A percentile compares a stretch with the other conserved stretches of the same genome.
Evolutionary conservation across 208 protist species (phyloP).

Genomic region (Leishmania tropica): DNA sequence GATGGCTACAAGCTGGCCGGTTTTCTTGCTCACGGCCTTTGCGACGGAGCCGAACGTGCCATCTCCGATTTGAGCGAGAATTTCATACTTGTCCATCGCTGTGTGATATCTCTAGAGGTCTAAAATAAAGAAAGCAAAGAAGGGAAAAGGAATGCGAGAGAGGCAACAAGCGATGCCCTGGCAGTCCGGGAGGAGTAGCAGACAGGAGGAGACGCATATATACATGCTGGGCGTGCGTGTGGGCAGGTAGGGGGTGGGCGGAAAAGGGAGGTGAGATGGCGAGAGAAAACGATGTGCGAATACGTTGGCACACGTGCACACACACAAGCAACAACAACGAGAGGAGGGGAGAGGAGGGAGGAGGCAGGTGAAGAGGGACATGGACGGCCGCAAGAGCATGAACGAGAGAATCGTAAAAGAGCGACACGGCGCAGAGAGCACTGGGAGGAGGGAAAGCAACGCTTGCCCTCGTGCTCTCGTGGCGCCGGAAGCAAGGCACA

Average conservation of each 20-base stretch:
- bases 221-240: constrained; percentile 1
- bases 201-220: neutral
- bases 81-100: constrained; percentile 95
- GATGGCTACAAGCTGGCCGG: constrained; percentile 96
- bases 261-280: neutral
- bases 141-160: neutral
- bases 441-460: neutral
- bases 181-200: neutral
- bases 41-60: constrained; percentile 96
- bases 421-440: neutral
- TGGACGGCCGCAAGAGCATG: neutral
- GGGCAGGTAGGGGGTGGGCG: neutral
- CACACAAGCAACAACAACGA: neutral
- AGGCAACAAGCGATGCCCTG: constrained; percentile 4
- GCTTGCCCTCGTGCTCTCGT: neutral
- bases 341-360: neutral
- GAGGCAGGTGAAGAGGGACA: neutral
- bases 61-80: constrained; percentile 94
- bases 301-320: neutral
- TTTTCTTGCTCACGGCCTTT: constrained; percentile 92
- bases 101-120: constrained; percentile 5
- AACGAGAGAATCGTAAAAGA: neutral
- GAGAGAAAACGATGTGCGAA: constrained; percentile 8
- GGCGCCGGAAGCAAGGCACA: neutral
- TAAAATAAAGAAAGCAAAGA: constrained; percentile 2